Percentiles rank a stretch among this genome's conserved stretches.
phyloP scores from a whole-genome alignment of 306 rosid genomes.

The Calophaca sinica region DNA sequence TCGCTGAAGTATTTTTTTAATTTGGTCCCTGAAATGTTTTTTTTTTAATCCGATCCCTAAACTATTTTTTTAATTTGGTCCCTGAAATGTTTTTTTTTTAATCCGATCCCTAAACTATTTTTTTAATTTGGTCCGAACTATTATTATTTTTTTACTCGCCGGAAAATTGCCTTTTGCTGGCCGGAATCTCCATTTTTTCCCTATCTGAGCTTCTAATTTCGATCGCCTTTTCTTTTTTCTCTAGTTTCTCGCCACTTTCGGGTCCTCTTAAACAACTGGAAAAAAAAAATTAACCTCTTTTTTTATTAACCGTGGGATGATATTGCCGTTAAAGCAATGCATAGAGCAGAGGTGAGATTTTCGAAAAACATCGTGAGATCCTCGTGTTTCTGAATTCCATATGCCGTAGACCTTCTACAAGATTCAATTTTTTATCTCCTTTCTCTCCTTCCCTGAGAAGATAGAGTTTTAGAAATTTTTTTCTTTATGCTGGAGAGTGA shows the following conservation, averaged over 20 bases:
- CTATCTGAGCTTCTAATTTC: slow-evolving; percentile 17
- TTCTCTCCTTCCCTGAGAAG: not conserved
- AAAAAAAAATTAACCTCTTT: slow-evolving; percentile 18
- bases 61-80: too few relatives aligned
- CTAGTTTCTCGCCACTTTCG: not conserved
- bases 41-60: too few relatives aligned
- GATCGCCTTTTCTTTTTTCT: not conserved
- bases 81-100: too few relatives aligned
- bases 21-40: too few relatives aligned
- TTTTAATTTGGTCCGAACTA: too few relatives aligned
- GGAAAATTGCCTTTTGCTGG: slow-evolving; percentile 40
- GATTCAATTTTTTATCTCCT: slow-evolving; percentile 35
- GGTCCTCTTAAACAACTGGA: slow-evolving; percentile 31
- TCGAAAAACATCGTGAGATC: slow-evolving; percentile 5
- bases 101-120: too few relatives aligned
- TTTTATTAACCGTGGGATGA: slow-evolving; percentile 12
- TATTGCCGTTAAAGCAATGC: slow-evolving; percentile 48
- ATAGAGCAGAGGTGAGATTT: slow-evolving; percentile 19
- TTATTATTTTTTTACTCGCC: slow-evolving; percentile 48
- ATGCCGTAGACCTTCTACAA: not conserved
- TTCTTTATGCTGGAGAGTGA: not conserved
- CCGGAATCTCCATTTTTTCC: slow-evolving; percentile 13
- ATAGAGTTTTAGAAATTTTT: not conserved
- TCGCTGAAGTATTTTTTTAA: too few relatives aligned
- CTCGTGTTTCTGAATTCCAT: slow-evolving; percentile 43